These are phyloP conservation scores for Beverwykella pulmonaria DNA, from an alignment of 495 filamentous ascomycete species.

Conservation along the genomic window DNA sequence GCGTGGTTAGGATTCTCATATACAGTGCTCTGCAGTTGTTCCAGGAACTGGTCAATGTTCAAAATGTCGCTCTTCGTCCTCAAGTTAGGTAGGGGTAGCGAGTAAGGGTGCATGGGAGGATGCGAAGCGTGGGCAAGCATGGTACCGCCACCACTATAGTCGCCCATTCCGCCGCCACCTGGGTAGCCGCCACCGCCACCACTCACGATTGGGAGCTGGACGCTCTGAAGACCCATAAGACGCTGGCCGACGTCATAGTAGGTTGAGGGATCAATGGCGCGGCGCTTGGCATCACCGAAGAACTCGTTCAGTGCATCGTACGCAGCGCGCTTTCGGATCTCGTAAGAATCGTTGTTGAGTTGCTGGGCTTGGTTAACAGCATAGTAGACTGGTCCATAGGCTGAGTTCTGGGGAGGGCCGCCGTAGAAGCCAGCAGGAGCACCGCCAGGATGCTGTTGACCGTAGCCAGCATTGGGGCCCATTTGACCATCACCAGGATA, in stretches of 20 bases:
- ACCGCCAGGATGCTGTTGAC: slow-evolving; percentile 37
- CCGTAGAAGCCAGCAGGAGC: slow-evolving; percentile 58
- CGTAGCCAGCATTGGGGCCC: slow-evolving; percentile 33
- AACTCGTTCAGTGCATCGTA: slow-evolving; percentile 91
- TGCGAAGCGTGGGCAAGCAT: slow-evolving; percentile 31
- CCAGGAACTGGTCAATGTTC: slow-evolving; percentile 88
- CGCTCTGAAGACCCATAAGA: slow-evolving; percentile 70
- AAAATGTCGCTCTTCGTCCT: slow-evolving; percentile 90
- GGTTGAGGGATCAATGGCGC: slow-evolving; percentile 80
- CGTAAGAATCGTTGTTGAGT: slow-evolving; percentile 56
- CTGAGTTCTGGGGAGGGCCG: slow-evolving; percentile 55
- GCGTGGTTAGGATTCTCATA: slow-evolving; percentile 86
- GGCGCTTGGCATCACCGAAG: slow-evolving; percentile 87
- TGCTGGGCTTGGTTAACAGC: slow-evolving; percentile 59
- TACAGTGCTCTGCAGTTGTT: slow-evolving; percentile 91
- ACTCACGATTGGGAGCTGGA: slow-evolving; percentile 66
- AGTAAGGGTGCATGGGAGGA: slow-evolving; percentile 63
- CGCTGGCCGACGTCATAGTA: slow-evolving; percentile 81
- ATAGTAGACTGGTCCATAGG: slow-evolving; percentile 76
- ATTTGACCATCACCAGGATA: slow-evolving; percentile 40
- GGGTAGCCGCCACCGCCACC: neutral
- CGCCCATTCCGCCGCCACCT: slow-evolving; percentile 22
- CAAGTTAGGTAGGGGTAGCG: slow-evolving; percentile 81
- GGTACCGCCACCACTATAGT: slow-evolving; percentile 34
- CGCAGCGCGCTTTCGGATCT: slow-evolving; percentile 74